Base-by-base conservation (phyloP, 2,329 filamentous ascomycete species). In the Cladophialophora chaetospira region DNA sequence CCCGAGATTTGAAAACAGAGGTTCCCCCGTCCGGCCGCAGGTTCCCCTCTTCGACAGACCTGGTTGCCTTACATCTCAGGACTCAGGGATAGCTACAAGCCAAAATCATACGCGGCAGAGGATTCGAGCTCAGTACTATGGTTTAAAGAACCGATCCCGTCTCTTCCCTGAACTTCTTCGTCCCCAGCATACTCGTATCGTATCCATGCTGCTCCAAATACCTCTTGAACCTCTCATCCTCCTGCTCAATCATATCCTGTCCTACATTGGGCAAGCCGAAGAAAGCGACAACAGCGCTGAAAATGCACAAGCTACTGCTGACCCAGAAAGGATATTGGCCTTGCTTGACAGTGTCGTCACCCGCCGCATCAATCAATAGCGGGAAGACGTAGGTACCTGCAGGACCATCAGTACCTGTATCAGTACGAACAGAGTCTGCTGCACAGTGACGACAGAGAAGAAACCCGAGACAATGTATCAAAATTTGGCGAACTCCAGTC, bases 321-420 rank as follows among this genome's bases (percentile, higher is more conserved):
- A 97, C 89, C 71, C 86, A 96, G 75, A 96, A 97, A 0, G 91
- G 91, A 64, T 95, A 91, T 69, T 96, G 91, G 1, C 89, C 89
- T 4, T 80, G 79, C 17, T 82, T 79, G 15, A 82, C 73, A 0
- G 73, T 72, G 52, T 80, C 76, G 53, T 77, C 84, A 0, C 80
- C 81, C 48, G 84, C 79, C 25, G 78, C 74, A 58, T 77, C 72
- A 53, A 91, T 87, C 57, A 91, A 82, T 0, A 88, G 86, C 10
- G 64, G 64, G 46, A 94, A 91, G 9, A 94, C 85, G 66, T 88
- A 92, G 1, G 88, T 90, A 5, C 92, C n/a, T n/a, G n/a, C n/a
- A n/a, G n/a, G n/a, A n/a, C n/a, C n/a, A n/a, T n/a, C n/a, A n/a
- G n/a, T n/a, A n/a, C n/a, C n/a, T n/a, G n/a, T n/a, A n/a, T n/a